Base-by-base conservation (phyloP, 1,284 basidiomycete species). In the Wallemia mellicola region DNA sequence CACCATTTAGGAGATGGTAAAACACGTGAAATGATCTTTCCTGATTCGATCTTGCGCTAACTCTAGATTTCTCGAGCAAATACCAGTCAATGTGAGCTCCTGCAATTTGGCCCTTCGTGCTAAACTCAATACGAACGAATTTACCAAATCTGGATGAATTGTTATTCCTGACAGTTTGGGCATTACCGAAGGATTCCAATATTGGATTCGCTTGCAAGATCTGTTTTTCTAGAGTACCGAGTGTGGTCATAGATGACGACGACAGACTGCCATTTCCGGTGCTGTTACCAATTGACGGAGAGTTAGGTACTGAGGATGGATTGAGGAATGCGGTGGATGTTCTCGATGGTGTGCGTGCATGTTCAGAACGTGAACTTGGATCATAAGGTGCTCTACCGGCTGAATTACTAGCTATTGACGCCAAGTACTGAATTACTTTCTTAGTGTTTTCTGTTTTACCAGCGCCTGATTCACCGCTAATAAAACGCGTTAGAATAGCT, bases 41-140 rank as follows among this genome's bases (percentile, higher is more conserved):
- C 0, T 84, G 84, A 61, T 82, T 79, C 63, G 80, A 85, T 57
- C 91, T 75, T n/a, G 80, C 77, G 1, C 89, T 86, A 1, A 99
- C 91, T 65, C 94, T 74, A 68, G 88, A 92, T 76, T 98, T 98
- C 74, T 99, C 94, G 57, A 99, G 73, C 48, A 99, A 75, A 69
- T 99, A 99, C 94, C 94, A 98, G 69, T 98, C 91, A 63, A 98
- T 92, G 67, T 92, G 95, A 38, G 94, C 94, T 1, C 94, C 94
- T 0, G 89, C 86, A 61, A 99, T 99, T 62, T 87, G 87, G 0
- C 92, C 92, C 61, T 86, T 79, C 0, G 86, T 82, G 0, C 86
- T 81, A 69, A 99, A 98, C 67, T 84, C 86, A 64, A 99, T 98
- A 57, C 89, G 77, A 33, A 99, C 86, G 69, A 98, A 98, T 72